Base-by-base conservation (phyloP, 768 basidiomycete species). In the Boletales sp. region DNA sequence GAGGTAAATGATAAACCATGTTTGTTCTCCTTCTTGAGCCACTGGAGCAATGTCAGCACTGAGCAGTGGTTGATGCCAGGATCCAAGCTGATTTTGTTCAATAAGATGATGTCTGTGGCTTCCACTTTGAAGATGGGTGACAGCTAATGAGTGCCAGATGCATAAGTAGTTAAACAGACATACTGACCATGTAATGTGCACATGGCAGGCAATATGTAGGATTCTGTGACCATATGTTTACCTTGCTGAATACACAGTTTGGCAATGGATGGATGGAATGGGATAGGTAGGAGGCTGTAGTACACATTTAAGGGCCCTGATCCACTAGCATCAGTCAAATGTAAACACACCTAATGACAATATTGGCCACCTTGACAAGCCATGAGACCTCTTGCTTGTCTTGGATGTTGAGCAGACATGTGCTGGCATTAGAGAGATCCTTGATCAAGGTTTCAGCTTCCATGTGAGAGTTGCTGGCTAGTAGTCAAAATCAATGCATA, bases 61-160 rank as follows among this genome's bases (percentile, higher is more conserved):
- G 88, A 90, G 65, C 88, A 85, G 61, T 94, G 91, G 66, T 94
- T 91, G 48, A 94, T 84, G 2, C 91, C 92, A 0, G 92, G 91
- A 63, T 94, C 92, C 1, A 93, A 74, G 1, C 90, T 89, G 34
- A 95, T 90, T 68, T 97, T 94, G 57, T 92, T 94, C 37, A 96
- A 74, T 2, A 96, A 70, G 1, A 94, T 70, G 8, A 94, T 79
- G 32, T 80, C 79, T 1, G 82, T 76, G 4, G 74, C 61, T 33
- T 73, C 53, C 4, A 91, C 90, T 4, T 89, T 86, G 50, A 5
- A 12, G n/a, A n/a, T n/a, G 19, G 34, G 10, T 32, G 7, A 32
- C 14, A 18, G 8, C 28, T 14, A 5, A 30, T 17, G n/a, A 46
- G 32, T 2, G 9, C 33, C 7, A 15, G n/a, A 41, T 17, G 28